These are phyloP conservation scores for Lactifluus pinguis DNA, from an alignment of 768 basidiomycete species.

Conservation along the genomic window DNA sequence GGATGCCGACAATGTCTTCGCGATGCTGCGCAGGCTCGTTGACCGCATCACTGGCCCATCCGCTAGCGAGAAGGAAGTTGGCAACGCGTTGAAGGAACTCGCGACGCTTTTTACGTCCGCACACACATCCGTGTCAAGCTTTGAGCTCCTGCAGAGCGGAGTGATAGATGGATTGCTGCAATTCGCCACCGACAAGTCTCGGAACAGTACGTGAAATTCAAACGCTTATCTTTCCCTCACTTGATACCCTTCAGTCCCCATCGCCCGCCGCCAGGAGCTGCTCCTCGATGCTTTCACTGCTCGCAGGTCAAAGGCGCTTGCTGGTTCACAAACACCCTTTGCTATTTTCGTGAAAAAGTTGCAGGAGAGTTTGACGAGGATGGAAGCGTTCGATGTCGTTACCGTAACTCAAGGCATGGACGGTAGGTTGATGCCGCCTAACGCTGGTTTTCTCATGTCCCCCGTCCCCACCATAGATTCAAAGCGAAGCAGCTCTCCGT, in stretches of 20 bases:
- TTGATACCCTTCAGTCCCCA: constrained; percentile 40
- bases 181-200: constrained; percentile 64
- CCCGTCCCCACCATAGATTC: constrained; percentile 45
- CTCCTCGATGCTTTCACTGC: constrained; percentile 70
- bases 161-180: constrained; percentile 79
- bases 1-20: constrained; percentile 54
- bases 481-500: constrained; percentile 75
- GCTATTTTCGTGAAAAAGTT: constrained; percentile 85
- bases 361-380: constrained; percentile 89
- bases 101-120: constrained; percentile 72
- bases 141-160: constrained; percentile 91
- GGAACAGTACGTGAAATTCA: constrained; percentile 40
- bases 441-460: not conserved
- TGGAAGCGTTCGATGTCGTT: constrained; percentile 93
- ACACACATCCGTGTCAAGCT: constrained; percentile 81
- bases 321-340: constrained; percentile 48
- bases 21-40: constrained; percentile 55
- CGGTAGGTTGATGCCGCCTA: constrained; percentile 38
- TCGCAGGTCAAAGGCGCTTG: constrained; percentile 38
- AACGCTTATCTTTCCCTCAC: constrained; percentile 6
- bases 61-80: constrained; percentile 54
- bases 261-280: constrained; percentile 62
- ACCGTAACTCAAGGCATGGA: constrained; percentile 79
- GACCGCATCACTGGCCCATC: constrained; percentile 46
- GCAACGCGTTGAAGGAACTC: constrained; percentile 59